A percentile compares a stretch with the other conserved stretches of the same genome.
Evolutionary conservation across 1,139 yeast species (phyloP).

Genomic region (Lodderomyces elongisporus): DNA sequence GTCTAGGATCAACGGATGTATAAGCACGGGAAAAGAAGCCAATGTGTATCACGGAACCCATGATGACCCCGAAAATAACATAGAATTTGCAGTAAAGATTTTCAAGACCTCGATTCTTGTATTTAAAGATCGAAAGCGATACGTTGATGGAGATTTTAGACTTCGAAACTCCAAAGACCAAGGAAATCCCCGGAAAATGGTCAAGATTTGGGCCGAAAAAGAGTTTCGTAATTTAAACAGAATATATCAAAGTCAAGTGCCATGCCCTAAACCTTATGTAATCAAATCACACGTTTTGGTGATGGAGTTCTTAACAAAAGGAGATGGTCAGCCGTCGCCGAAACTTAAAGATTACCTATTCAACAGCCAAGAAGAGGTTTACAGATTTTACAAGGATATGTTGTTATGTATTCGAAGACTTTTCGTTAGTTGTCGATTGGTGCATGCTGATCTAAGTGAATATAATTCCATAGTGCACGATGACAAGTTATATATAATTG

Average conservation of each 20-base stretch:
- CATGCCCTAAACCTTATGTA: slow-evolving; percentile 89
- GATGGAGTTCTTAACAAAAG: slow-evolving; percentile 84
- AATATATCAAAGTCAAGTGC: slow-evolving; percentile 64
- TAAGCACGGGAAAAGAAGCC: slow-evolving; percentile 97
- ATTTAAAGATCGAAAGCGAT: slow-evolving; percentile 91
- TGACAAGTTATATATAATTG: slow-evolving; percentile 79
- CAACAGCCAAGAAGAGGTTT: slow-evolving; percentile 58
- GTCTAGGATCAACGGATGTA: slow-evolving; percentile 85
- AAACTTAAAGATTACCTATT: slow-evolving; percentile 77
- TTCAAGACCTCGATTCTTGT: slow-evolving; percentile 94
- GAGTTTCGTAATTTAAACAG: slow-evolving; percentile 91
- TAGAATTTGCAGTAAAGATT: slow-evolving; percentile 82
- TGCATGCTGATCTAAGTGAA: slow-evolving; percentile 96
- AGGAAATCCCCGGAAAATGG: slow-evolving; percentile 96
- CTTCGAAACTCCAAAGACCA: slow-evolving; percentile 80
- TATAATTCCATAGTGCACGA: slow-evolving; percentile 87
- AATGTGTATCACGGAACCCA: slow-evolving; percentile 92
- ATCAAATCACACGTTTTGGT: slow-evolving; percentile 86
- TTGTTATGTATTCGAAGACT: slow-evolving; percentile 79
- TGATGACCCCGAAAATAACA: slow-evolving; percentile 41
- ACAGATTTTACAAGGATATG: slow-evolving; percentile 69
- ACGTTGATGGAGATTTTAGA: slow-evolving; percentile 93
- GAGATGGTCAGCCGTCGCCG: slow-evolving; percentile 84
- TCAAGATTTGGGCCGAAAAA: slow-evolving; percentile 97
- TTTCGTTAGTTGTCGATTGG: slow-evolving; percentile 83